Percentiles rank a stretch among this genome's conserved stretches.
Evolutionary conservation across 163 green algal genomes (phyloP).

Genomic region (Chlorella variabilis): DNA sequence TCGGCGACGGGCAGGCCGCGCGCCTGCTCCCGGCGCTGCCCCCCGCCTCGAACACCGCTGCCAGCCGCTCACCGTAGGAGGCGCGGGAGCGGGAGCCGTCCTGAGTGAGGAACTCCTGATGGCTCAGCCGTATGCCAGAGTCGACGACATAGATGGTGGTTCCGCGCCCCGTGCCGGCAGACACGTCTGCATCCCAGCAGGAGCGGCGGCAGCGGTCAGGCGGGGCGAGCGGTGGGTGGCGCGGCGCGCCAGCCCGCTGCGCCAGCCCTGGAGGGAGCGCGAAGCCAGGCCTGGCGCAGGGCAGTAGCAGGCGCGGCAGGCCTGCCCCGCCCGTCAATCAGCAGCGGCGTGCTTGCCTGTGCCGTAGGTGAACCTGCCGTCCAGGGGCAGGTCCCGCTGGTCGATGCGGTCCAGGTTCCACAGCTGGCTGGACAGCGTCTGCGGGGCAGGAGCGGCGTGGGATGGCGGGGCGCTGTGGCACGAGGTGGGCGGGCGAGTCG

Average conservation of each 20-base stretch:
- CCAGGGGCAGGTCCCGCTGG: conserved; percentile 48
- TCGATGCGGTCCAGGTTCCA: conserved; percentile 57
- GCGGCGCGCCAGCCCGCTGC: no score
- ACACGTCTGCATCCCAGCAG: neutral
- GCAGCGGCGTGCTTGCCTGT: neutral
- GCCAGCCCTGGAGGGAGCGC: no score
- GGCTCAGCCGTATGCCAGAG: conserved; percentile 65
- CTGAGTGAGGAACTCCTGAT: conserved; percentile 83
- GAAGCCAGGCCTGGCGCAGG: no score
- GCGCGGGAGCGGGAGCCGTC: conserved; percentile 13
- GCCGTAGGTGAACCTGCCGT: conserved; percentile 35
- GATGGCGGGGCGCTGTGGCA: neutral
- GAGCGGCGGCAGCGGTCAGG: no score
- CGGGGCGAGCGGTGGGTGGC: no score
- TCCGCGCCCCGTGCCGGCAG: conserved; percentile 59
- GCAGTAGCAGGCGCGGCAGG: no score
- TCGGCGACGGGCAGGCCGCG: no score
- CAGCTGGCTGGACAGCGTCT: conserved; percentile 32
- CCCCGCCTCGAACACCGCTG: no score
- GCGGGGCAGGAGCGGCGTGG: neutral
- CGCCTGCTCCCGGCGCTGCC: no score
- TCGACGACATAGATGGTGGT: conserved; percentile 90
- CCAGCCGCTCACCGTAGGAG: conserved; percentile 17
- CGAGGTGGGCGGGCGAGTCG: neutral
- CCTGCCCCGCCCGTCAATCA: no score